phyloP scores from a whole-genome alignment of 106 monocot species.

The Acorus gramineus region DNA sequence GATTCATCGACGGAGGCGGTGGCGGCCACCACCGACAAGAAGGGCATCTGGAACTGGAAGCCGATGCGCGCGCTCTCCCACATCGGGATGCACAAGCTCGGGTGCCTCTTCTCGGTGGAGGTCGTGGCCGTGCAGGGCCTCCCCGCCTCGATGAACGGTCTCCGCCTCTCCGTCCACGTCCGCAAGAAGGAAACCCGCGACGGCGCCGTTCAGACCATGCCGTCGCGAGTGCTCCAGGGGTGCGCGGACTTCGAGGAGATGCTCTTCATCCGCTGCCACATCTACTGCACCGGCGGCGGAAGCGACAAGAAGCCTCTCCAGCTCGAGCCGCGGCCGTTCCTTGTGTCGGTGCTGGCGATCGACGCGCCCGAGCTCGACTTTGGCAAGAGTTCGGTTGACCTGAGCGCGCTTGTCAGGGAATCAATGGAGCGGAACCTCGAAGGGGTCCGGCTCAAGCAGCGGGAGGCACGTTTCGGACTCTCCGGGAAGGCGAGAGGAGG shows the following conservation, averaged over 20 bases:
- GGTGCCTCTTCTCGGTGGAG: conserved; percentile 81
- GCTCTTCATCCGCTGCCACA: conserved; percentile 63
- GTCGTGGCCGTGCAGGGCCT: conserved; percentile 52
- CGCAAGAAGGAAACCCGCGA: conserved; percentile 84
- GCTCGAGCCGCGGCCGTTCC: conserved; percentile 59
- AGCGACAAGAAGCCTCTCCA: conserved; percentile 52
- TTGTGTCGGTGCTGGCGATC: conserved; percentile 45
- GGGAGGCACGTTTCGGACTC: conserved; percentile 55
- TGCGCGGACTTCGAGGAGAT: conserved; percentile 84
- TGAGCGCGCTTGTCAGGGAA: conserved; percentile 73
- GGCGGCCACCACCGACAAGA: conserved; percentile 19
- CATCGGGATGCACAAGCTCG: conserved; percentile 58
- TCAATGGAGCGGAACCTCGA: conserved; percentile 58
- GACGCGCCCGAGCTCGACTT: conserved; percentile 85
- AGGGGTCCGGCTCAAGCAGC: conserved; percentile 53
- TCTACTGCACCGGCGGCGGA: conserved; percentile 74
- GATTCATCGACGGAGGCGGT: neutral
- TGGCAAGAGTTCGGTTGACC: conserved; percentile 42
- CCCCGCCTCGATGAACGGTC: conserved; percentile 83
- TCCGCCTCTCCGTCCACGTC: conserved; percentile 60
- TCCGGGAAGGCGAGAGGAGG: conserved; percentile 84
- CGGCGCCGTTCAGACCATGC: conserved; percentile 88
- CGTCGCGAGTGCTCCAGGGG: conserved; percentile 62
- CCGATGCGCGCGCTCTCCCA: conserved; percentile 76
- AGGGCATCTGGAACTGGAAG: conserved; percentile 86